A percentile compares a stretch with the other conserved stretches of the same genome.
Evolutionary conservation across 139 green algal species (phyloP).

Genomic region (Auxenochlorella protothecoides): DNA sequence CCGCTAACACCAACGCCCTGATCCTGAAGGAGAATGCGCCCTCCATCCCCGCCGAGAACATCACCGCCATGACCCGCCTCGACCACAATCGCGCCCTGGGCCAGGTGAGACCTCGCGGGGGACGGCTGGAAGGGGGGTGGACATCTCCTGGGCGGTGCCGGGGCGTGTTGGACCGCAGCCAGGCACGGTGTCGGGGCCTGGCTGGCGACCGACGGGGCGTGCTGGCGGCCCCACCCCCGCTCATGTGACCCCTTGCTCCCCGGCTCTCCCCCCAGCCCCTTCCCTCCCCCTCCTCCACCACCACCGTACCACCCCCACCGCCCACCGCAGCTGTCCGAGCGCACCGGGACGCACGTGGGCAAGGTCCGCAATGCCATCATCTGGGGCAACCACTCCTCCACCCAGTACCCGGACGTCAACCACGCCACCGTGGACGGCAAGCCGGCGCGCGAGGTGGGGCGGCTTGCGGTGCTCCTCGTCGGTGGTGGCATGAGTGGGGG

Average conservation of each 20-base stretch:
- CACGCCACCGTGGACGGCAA: conserved; percentile 72
- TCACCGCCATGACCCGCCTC: conserved; percentile 84
- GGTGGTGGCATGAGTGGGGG: not conserved
- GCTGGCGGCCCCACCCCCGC: no score
- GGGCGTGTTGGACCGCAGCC: no score
- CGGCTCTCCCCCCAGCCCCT: not conserved
- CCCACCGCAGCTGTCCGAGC: conserved; percentile 53
- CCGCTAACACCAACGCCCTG: conserved; percentile 89
- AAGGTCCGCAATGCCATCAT: conserved; percentile 90
- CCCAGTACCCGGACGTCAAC: conserved; percentile 91
- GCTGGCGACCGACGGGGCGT: no score
- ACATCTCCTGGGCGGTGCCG: no score
- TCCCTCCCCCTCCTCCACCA: not conserved
- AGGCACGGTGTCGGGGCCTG: no score
- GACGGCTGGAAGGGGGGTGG: no score
- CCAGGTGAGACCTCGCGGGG: conserved; percentile 34
- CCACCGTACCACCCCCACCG: not conserved
- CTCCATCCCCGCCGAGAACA: conserved; percentile 76
- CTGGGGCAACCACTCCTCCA: conserved; percentile 94
- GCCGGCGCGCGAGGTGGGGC: conserved; percentile 46
- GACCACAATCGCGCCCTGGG: conserved; percentile 93
- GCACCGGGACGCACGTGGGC: conserved; percentile 43
- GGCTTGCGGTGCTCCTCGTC: not conserved
- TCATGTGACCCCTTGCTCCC: not conserved
- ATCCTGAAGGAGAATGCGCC: conserved; percentile 78